phyloP scores from a whole-genome alignment of 306 rosid genomes.

The Rosa multiflora region DNA sequence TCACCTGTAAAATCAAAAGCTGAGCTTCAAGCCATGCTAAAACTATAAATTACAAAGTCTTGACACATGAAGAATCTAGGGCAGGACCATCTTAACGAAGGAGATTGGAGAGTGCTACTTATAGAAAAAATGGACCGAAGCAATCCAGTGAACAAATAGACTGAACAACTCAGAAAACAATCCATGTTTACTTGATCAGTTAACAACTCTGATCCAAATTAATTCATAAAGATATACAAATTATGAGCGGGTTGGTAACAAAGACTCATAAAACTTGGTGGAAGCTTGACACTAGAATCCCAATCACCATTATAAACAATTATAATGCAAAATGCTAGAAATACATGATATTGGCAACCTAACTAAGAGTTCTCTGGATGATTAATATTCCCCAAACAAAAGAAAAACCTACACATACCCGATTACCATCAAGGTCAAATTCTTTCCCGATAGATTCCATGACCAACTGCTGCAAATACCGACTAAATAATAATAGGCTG shows the following conservation, averaged over 20 bases:
- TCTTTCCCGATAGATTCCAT: constrained; percentile 99
- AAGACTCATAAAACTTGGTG: not conserved
- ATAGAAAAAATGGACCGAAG: not conserved
- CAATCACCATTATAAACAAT: not conserved
- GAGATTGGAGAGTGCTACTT: not conserved
- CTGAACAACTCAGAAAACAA: not conserved
- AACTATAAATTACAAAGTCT: not conserved
- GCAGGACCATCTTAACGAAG: not conserved
- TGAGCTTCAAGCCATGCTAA: constrained; percentile 4
- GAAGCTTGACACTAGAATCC: constrained; percentile 2
- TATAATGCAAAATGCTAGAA: not conserved
- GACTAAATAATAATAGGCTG: constrained; percentile 81
- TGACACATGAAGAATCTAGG: not conserved
- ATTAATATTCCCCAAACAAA: constrained; percentile 10
- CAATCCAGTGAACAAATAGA: not conserved
- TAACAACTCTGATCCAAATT: not conserved
- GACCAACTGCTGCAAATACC: constrained; percentile 96
- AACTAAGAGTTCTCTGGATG: constrained; percentile 1
- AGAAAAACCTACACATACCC: constrained; percentile 47
- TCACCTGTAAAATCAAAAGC: constrained; percentile 53
- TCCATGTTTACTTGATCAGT: not conserved
- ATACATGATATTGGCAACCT: not conserved
- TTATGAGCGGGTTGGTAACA: not conserved
- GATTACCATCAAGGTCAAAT: constrained; percentile 95
- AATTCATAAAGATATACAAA: not conserved